Evolutionary conservation across 1,139 yeast species (phyloP).

Genomic region (Pichia sp.): DNA sequence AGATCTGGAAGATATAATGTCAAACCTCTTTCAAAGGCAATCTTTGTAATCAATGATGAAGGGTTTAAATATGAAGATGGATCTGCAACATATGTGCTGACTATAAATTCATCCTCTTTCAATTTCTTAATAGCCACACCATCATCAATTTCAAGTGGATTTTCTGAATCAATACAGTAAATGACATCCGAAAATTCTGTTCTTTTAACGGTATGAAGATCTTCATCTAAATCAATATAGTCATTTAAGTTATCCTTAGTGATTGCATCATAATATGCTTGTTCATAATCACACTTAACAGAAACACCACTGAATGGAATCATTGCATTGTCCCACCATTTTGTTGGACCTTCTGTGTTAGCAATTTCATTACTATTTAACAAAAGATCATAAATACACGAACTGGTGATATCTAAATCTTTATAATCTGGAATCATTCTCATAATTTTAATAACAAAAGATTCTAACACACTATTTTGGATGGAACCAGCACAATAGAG

Average conservation of each 20-base stretch:
- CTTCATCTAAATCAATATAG: conserved; percentile 32
- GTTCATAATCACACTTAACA: conserved; percentile 40
- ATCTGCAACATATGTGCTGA: conserved; percentile 84
- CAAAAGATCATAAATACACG: conserved; percentile 49
- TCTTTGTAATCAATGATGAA: conserved; percentile 47
- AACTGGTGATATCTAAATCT: conserved; percentile 43
- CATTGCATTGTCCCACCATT: conserved; percentile 43
- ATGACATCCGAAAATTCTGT: conserved; percentile 47
- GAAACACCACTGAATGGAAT: conserved; percentile 43
- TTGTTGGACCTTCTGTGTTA: conserved; percentile 44
- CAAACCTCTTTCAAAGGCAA: conserved; percentile 60
- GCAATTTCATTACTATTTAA: conserved; percentile 31
- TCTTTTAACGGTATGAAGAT: conserved; percentile 33
- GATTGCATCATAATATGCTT: conserved; percentile 38
- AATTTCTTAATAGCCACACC: conserved; percentile 65
- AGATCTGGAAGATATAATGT: conserved; percentile 78
- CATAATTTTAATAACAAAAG: conserved; percentile 37
- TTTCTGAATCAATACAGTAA: conserved; percentile 80
- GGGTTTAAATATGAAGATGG: conserved; percentile 67
- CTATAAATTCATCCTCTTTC: conserved; percentile 36
- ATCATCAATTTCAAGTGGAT: conserved; percentile 92
- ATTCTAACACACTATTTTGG: conserved; percentile 40
- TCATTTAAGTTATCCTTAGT: conserved; percentile 19
- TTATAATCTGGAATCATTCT: conserved; percentile 27
- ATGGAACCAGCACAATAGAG: conserved; percentile 51